phyloP scores from a whole-genome alignment of 164 flowering plant species.

The Amborella trichopoda region DNA sequence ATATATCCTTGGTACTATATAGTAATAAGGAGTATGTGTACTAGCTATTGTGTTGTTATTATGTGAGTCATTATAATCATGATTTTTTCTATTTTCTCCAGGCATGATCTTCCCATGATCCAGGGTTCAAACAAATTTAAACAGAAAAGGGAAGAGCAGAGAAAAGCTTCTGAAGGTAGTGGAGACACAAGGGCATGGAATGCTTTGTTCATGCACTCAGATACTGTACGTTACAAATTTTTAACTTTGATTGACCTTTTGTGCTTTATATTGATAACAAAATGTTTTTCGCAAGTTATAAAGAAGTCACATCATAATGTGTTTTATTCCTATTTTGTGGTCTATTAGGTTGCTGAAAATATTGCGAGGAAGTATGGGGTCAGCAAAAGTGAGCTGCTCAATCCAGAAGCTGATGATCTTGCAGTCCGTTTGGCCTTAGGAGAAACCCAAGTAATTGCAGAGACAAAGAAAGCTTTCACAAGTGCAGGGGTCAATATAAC shows the following conservation, averaged over 20 bases:
- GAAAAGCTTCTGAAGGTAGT: conserved; percentile 78
- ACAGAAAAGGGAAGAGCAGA: conserved; percentile 57
- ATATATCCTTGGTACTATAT: too few species aligned
- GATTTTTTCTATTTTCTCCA: conserved; percentile 4
- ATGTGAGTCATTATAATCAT: background rate
- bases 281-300: too few species aligned
- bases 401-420: conserved; percentile 73
- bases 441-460: conserved; percentile 80
- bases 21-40: too few species aligned
- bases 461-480: conserved; percentile 71
- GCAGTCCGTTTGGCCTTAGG: conserved; percentile 91
- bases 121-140: conserved; percentile 49
- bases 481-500: conserved; percentile 75
- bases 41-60: background rate
- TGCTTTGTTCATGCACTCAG: conserved; percentile 77
- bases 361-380: conserved; percentile 79
- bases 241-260: too few species aligned
- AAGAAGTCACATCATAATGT: too few species aligned
- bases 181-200: conserved; percentile 93
- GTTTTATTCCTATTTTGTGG: too few species aligned
- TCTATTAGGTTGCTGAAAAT: conserved; percentile 93
- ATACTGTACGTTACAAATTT: conserved; percentile 41
- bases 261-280: too few species aligned
- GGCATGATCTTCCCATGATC: conserved; percentile 15
- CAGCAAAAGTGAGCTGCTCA: conserved; percentile 78